A percentile compares a stretch with the other conserved stretches of the same genome.
Evolutionary conservation across 768 basidiomycete genomes (phyloP).

Genomic region (Phanerochaete carnosa): DNA sequence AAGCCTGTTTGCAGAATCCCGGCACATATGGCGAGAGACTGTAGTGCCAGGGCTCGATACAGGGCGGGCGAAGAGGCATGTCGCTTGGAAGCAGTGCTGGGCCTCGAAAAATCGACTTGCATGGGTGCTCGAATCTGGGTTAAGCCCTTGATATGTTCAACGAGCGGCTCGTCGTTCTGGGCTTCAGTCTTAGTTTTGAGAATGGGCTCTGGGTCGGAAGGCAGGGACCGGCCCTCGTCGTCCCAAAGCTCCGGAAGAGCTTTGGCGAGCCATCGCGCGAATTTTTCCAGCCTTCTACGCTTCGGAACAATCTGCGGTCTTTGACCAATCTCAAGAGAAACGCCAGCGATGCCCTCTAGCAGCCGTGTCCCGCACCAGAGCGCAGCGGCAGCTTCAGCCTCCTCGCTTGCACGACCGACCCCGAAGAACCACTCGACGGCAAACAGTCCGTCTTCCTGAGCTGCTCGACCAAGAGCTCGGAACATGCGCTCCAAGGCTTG

Average conservation of each 20-base stretch:
- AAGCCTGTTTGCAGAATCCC: slow-evolving; percentile 74
- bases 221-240: slow-evolving; percentile 30
- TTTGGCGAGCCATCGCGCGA: slow-evolving; percentile 59
- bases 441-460: slow-evolving; percentile 66
- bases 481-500: slow-evolving; percentile 69
- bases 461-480: slow-evolving; percentile 62
- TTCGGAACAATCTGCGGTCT: background rate
- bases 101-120: background rate
- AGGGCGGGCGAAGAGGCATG: slow-evolving; percentile 45
- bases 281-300: slow-evolving; percentile 56
- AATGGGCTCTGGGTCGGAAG: slow-evolving; percentile 19
- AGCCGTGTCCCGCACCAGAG: slow-evolving; percentile 82
- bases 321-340: slow-evolving; percentile 36
- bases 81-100: slow-evolving; percentile 24
- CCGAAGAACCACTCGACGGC: slow-evolving; percentile 82
- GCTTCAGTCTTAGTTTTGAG: slow-evolving; percentile 3
- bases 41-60: slow-evolving; percentile 69
- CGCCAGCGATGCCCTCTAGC: slow-evolving; percentile 63
- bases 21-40: slow-evolving; percentile 67
- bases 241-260: slow-evolving; percentile 75
- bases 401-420: slow-evolving; percentile 34
- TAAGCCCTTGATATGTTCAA: slow-evolving; percentile 69
- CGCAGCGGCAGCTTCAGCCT: slow-evolving; percentile 56
- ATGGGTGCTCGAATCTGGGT: slow-evolving; percentile 49
- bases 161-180: slow-evolving; percentile 37